These are phyloP conservation scores for Chlorociboria aeruginascens DNA, from an alignment of 495 filamentous ascomycete genomes.

Conservation along the genomic window DNA sequence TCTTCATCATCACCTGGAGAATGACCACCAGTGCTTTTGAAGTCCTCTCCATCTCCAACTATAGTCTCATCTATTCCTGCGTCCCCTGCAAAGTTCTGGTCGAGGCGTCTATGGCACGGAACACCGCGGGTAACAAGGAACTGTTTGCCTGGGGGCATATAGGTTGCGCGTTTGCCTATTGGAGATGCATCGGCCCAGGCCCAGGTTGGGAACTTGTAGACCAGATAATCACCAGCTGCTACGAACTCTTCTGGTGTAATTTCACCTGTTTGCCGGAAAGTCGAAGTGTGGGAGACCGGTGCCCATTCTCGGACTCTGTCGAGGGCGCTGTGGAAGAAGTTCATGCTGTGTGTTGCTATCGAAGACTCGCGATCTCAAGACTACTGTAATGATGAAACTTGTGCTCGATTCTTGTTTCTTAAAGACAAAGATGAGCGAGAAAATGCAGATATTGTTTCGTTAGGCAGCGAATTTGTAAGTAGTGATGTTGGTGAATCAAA, in stretches of 20 bases:
- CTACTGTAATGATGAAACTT: no score
- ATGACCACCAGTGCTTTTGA: slow-evolving; percentile 33
- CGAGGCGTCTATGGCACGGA: slow-evolving; percentile 80
- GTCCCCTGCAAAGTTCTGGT: slow-evolving; percentile 85
- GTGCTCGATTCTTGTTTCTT: no score
- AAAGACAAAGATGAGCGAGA: no score
- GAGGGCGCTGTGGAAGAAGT: slow-evolving; percentile 64
- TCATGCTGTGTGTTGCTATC: slow-evolving; percentile 24
- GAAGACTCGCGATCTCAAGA: neutral
- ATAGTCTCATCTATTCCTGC: slow-evolving; percentile 74
- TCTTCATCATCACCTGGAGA: slow-evolving; percentile 55
- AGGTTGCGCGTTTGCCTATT: slow-evolving; percentile 58
- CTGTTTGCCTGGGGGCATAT: slow-evolving; percentile 87
- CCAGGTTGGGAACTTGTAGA: slow-evolving; percentile 99
- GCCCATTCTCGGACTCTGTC: slow-evolving; percentile 84
- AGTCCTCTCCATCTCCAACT: slow-evolving; percentile 63
- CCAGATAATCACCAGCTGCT: slow-evolving; percentile 90
- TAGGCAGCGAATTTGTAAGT: no score
- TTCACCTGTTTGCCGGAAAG: slow-evolving; percentile 84
- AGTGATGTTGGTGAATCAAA: no score
- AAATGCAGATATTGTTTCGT: no score
- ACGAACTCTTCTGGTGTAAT: slow-evolving; percentile 98
- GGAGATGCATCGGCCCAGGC: slow-evolving; percentile 86
- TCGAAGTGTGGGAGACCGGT: slow-evolving; percentile 77
- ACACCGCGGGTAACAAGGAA: slow-evolving; percentile 90